Base-by-base conservation (phyloP, 805 yeast genomes). In the Ogataea trehaloabstinens region DNA sequence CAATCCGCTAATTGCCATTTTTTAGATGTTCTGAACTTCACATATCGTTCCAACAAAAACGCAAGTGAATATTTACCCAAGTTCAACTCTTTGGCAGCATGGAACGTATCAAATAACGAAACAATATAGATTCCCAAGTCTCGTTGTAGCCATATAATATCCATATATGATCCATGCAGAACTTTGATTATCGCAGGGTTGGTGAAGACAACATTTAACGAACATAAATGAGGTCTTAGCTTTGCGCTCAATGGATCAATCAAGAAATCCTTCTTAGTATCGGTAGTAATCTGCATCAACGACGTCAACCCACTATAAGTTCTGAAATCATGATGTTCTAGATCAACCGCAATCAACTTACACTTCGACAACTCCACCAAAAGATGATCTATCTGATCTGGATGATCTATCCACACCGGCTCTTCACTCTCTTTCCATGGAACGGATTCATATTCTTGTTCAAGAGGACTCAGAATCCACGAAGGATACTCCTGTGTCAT, bases 1-100 rank as follows among this genome's bases (percentile, higher is more conserved):
- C 99, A 93, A 62, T 93, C 99, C 1, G 98, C 95, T 44, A 90
- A 66, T 64, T 93, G 99, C 64, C 90, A 93, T 64, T 90, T 85
- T 55, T 93, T 93, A 11, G 96, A 85, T 0, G 99, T 89, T 47
- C 78, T 80, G 62, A 93, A 93, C 31, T 77, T 71, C 3, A 93
- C 95, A 61, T 73, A 87, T 19, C 72, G 72, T 53, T 91, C 95
- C 37, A 93, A 69, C 34, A 93, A 67, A 57, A 78, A 87, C 0
- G 97, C 96, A 37, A 93, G 71, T 34, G 96, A 82, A 54, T 83
- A 82, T 53, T 80, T 82, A 5, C 95, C 88, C 42, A 89, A 74
- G 0, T 85, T 85, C n/a, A 93, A 66, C 12, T 76, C 78, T 45
- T 76, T 79, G 0, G 96, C 78, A 0, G 99, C 99, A 64, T 83